phyloP scores from a whole-genome alignment of 140 eudicot genomes.

The Flaveria floridana region DNA sequence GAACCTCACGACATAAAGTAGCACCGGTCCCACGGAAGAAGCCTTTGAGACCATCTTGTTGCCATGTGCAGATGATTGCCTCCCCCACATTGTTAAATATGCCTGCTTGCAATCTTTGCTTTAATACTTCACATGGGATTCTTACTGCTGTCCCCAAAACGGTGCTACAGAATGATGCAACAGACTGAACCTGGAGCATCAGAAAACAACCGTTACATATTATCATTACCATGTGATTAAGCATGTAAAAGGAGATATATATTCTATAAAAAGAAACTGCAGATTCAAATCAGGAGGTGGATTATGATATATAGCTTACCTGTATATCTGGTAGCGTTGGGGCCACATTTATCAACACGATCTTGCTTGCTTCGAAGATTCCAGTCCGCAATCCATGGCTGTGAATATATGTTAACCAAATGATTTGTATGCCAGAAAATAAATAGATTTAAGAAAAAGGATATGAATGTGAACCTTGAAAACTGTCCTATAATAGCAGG shows the following conservation, averaged over 20 bases:
- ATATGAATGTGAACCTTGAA: conserved; percentile 57
- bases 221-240: background rate
- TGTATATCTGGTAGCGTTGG: conserved; percentile 90
- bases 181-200: conserved; percentile 64
- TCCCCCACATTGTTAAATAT: conserved; percentile 73
- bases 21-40: conserved; percentile 95
- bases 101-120: conserved; percentile 94
- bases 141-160: conserved; percentile 85
- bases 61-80: conserved; percentile 84
- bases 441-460: background rate
- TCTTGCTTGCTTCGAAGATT: conserved; percentile 85
- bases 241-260: background rate
- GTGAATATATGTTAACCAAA: conserved; percentile 28
- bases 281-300: conserved; percentile 6
- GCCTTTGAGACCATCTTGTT: conserved; percentile 85
- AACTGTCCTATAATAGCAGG: conserved; percentile 97
- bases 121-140: conserved; percentile 87
- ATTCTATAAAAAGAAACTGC: background rate
- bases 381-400: conserved; percentile 98
- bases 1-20: conserved; percentile 91
- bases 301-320: conserved; percentile 35
- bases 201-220: background rate
- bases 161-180: conserved; percentile 86
- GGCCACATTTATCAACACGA: conserved; percentile 69
- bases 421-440: background rate